Conservation (phyloP, 768 basidiomycete species). For the Auricularia auricula-judae region DNA sequence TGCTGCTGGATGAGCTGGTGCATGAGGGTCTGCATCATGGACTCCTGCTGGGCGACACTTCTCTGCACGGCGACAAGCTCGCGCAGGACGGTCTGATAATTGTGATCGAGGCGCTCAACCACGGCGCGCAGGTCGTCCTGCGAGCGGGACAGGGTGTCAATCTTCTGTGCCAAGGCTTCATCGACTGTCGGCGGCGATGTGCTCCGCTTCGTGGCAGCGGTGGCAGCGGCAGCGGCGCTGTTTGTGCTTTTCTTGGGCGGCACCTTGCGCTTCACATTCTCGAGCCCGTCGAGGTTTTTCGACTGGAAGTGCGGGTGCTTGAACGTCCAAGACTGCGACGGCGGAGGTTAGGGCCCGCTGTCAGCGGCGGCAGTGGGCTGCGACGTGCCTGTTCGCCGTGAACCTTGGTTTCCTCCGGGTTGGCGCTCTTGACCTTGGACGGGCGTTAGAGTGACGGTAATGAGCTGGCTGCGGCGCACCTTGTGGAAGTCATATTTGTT, state of each 20-base stretch:
- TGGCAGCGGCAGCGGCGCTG: background rate
- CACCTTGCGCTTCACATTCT: conserved; percentile 40
- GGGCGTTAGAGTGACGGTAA: background rate
- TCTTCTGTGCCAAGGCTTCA: conserved; percentile 32
- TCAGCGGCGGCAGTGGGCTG: background rate
- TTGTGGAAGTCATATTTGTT: conserved; percentile 34
- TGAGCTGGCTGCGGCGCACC: conserved; percentile 1
- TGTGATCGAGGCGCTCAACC: conserved; percentile 46
- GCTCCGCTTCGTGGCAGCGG: background rate
- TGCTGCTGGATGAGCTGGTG: conserved; percentile 64
- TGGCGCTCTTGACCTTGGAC: background rate
- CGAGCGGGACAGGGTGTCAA: conserved; percentile 34
- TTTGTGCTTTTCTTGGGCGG: conserved; percentile 9
- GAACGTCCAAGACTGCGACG: conserved; percentile 10
- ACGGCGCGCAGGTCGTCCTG: conserved; percentile 26
- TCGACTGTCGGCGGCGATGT: background rate
- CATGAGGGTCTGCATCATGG: conserved; percentile 32
- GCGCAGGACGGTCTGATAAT: conserved; percentile 56
- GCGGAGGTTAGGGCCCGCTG: background rate
- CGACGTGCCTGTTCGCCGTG: background rate
- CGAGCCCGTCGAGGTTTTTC: conserved; percentile 43
- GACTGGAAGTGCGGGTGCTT: conserved; percentile 39
- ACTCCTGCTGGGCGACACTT: conserved; percentile 17
- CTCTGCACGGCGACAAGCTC: conserved; percentile 66
- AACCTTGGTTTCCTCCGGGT: background rate